A percentile compares a stretch with the other conserved stretches of the same genome.
These are phyloP conservation scores for Holtermanniella nyarrowii DNA, from an alignment of 768 basidiomycete species.

Conservation along the genomic window DNA sequence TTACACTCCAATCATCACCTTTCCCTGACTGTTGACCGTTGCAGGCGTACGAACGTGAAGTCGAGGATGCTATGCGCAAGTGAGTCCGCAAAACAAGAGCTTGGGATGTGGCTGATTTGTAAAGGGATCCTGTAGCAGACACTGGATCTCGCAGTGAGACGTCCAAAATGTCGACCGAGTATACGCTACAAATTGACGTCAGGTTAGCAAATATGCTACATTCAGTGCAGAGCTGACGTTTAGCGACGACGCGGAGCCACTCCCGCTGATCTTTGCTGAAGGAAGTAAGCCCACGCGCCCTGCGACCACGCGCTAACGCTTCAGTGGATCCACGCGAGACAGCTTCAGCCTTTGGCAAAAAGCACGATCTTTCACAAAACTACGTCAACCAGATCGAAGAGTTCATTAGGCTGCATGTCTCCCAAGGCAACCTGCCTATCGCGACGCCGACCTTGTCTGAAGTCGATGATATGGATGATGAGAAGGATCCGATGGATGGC, in stretches of 20 bases:
- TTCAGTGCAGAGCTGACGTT: not conserved
- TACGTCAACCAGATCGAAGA: conserved; percentile 33
- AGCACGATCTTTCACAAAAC: conserved; percentile 22
- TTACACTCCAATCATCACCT: not conserved
- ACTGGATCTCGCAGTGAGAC: not conserved
- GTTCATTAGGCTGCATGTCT: conserved; percentile 13
- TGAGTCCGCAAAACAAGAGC: no score
- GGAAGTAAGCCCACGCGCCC: conserved; percentile 10
- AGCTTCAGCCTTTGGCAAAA: conserved; percentile 24
- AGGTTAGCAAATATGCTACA: conserved; percentile 7
- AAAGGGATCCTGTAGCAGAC: not conserved
- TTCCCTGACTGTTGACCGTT: not conserved
- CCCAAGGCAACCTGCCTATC: not conserved
- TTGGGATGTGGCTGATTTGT: no score
- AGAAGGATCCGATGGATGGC: not conserved
- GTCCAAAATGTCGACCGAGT: not conserved
- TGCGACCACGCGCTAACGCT: not conserved
- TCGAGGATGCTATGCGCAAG: conserved; percentile 8
- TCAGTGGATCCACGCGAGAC: conserved; percentile 19
- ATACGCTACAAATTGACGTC: conserved; percentile 32
- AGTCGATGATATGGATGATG: not conserved
- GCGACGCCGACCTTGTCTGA: not conserved
- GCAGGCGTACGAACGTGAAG: conserved; percentile 16
- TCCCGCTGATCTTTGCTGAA: conserved; percentile 16
- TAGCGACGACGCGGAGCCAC: conserved; percentile 29